Conservation (phyloP, 208 protist genomes). For the Acanthamoeba rhysodes region DNA sequence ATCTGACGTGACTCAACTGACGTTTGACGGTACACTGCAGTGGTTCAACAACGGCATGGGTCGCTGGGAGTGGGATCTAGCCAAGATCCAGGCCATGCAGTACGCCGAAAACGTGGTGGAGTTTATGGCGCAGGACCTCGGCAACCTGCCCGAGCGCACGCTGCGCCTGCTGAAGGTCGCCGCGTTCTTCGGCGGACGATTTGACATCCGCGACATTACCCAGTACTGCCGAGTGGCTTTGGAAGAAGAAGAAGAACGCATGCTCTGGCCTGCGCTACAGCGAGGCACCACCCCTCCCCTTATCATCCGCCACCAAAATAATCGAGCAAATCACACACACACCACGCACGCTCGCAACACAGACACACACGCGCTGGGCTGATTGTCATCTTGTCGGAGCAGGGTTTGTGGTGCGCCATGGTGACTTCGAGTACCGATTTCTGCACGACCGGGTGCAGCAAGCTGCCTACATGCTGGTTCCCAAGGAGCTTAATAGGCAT, state of each 20-base stretch:
- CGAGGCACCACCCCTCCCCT: neutral
- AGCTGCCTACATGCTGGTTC: neutral
- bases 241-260: neutral
- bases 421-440: conserved; percentile 35
- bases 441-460: conserved; percentile 58
- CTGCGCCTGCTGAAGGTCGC: neutral
- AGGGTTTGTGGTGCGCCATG: neutral
- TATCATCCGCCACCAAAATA: too few species aligned
- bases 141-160: neutral
- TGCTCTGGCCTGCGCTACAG: conserved; percentile 15
- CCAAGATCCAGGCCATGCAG: neutral
- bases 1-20: neutral
- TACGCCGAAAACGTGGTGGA: conserved; percentile 55
- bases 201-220: neutral
- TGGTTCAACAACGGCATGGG: neutral
- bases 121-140: conserved; percentile 52
- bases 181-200: neutral
- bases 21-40: neutral
- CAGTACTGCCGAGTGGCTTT: neutral
- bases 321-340: too few species aligned
- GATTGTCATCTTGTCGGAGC: neutral
- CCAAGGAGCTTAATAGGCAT: neutral
- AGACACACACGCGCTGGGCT: too few species aligned
- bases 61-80: conserved; percentile 30
- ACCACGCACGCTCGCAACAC: too few species aligned